phyloP scores from a whole-genome alignment of 2,329 filamentous ascomycete genomes.

The Hymenoscyphus repandus region DNA sequence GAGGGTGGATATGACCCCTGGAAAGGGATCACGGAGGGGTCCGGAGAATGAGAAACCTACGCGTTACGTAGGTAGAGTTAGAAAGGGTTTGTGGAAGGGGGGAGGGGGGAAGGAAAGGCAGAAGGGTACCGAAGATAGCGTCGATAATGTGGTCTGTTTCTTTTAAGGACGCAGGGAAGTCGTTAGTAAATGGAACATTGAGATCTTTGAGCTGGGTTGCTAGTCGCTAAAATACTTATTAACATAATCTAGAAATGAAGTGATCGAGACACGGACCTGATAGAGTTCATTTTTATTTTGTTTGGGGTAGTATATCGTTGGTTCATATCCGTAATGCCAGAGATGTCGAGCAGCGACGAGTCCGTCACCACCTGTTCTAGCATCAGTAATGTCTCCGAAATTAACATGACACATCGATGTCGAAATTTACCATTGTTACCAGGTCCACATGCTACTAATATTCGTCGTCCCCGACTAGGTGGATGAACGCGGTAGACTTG shows the following conservation, averaged over 20 bases:
- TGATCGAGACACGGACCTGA: slow-evolving; percentile 58
- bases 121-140: slow-evolving; percentile 73
- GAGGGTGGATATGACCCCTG: slow-evolving; percentile 71
- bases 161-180: slow-evolving; percentile 64
- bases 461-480: slow-evolving; percentile 58
- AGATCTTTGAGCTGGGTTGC: slow-evolving; percentile 80
- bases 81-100: background rate
- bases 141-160: slow-evolving; percentile 80
- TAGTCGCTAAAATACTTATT: slow-evolving; percentile 54
- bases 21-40: slow-evolving; percentile 88
- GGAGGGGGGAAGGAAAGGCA: background rate
- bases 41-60: slow-evolving; percentile 87
- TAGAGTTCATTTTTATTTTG: slow-evolving; percentile 87
- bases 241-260: background rate
- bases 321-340: slow-evolving; percentile 84
- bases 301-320: slow-evolving; percentile 90
- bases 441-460: slow-evolving; percentile 89
- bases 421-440: slow-evolving; percentile 57
- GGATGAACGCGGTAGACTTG: slow-evolving; percentile 82
- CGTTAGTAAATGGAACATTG: slow-evolving; percentile 74
- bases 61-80: slow-evolving; percentile 10
- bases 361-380: slow-evolving; percentile 72
- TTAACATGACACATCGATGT: background rate
- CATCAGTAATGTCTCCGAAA: background rate
- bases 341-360: slow-evolving; percentile 91